Conservation (phyloP, 805 yeast species). For the Soucietia sequanensis region DNA sequence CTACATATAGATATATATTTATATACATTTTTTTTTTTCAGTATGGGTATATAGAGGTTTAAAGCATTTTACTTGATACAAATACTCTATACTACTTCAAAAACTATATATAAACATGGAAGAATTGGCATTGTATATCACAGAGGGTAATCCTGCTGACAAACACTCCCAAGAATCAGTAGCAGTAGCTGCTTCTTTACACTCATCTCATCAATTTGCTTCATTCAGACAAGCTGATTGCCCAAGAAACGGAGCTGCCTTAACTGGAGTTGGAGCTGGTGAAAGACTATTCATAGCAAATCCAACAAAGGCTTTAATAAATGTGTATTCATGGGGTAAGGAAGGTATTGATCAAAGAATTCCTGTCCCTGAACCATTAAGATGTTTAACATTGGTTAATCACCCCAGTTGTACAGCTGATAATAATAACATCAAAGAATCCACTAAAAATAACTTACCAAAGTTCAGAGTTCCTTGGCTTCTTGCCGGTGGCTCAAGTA, state of each 20-base stretch:
- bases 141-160: conserved; percentile 43
- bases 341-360: conserved; percentile 75
- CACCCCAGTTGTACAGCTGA: conserved; percentile 19
- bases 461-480: conserved; percentile 57
- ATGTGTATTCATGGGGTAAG: conserved; percentile 69
- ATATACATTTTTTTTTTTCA: too few species aligned
- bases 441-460: conserved; percentile 22
- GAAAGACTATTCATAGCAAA: conserved; percentile 63
- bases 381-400: conserved; percentile 50
- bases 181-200: conserved; percentile 43
- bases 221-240: conserved; percentile 55
- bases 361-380: conserved; percentile 79
- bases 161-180: conserved; percentile 44
- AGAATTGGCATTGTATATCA: conserved; percentile 48
- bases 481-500: conserved; percentile 66
- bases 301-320: conserved; percentile 68
- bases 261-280: conserved; percentile 47
- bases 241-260: conserved; percentile 42
- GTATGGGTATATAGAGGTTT: too few species aligned
- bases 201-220: conserved; percentile 46
- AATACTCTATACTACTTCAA: too few species aligned
- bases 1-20: too few species aligned
- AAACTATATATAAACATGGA: conserved; percentile 44
- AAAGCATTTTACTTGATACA: too few species aligned
- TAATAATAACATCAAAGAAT: conserved; percentile 11